phyloP scores from a whole-genome alignment of 331 rosid genomes.

The Pyrus hybrid region DNA sequence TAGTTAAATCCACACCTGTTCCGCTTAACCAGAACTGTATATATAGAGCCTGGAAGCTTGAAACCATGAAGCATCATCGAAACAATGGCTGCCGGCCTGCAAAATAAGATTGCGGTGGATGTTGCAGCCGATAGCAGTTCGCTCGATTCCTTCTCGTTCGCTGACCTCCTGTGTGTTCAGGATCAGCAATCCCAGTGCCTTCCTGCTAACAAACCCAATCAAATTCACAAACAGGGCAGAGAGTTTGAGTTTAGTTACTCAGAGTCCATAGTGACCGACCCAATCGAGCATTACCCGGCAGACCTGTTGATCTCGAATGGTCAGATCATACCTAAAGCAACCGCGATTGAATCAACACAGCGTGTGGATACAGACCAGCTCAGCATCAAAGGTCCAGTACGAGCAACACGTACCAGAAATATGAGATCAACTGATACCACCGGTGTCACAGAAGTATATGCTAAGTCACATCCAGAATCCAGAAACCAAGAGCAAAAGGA shows the following conservation, averaged over 20 bases:
- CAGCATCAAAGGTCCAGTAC: conserved; percentile 16
- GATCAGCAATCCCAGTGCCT: conserved; percentile 36
- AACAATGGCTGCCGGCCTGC: conserved; percentile 35
- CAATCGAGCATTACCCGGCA: conserved; percentile 34
- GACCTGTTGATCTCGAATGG: conserved; percentile 46
- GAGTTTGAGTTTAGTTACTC: conserved; percentile 43
- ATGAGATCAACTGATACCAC: conserved; percentile 19
- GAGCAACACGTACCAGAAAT: conserved; percentile 15
- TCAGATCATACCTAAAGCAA: conserved; percentile 34
- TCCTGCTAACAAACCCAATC: conserved; percentile 8
- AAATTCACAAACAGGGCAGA: conserved; percentile 22
- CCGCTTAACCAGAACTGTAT: neutral
- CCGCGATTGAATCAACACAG: conserved; percentile 18
- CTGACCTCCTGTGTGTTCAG: conserved; percentile 41
- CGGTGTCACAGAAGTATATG: conserved; percentile 12
- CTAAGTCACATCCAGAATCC: conserved; percentile 19
- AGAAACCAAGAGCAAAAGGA: conserved; percentile 19
- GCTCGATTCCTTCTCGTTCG: conserved; percentile 49
- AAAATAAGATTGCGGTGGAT: conserved; percentile 22
- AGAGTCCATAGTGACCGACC: conserved; percentile 20
- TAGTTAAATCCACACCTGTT: neutral
- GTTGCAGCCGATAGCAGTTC: conserved; percentile 27
- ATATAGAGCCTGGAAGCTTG: conserved; percentile 3
- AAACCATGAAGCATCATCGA: conserved; percentile 11
- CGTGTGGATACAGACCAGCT: conserved; percentile 12